phyloP scores from a whole-genome alignment of 2,329 filamentous ascomycete species.

The Trichoderma oligosporum region DNA sequence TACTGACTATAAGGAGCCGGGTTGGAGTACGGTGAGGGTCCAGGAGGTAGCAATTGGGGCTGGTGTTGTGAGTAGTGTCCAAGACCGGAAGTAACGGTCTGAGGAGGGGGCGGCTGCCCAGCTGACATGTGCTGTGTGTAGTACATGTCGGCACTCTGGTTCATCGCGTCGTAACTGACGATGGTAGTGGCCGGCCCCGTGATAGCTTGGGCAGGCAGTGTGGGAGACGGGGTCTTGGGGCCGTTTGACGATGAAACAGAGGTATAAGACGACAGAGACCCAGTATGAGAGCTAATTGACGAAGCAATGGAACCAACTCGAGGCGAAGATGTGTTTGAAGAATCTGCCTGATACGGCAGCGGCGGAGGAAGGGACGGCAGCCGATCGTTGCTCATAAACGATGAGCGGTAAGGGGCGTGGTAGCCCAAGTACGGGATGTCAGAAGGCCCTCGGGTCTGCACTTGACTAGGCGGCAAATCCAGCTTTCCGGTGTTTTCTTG shows the following conservation, averaged over 20 bases:
- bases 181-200: constrained; percentile 32
- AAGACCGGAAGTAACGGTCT: constrained; percentile 71
- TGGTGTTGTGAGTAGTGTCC: constrained; percentile 77
- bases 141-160: constrained; percentile 82
- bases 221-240: constrained; percentile 75
- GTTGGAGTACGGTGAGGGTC: constrained; percentile 64
- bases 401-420: constrained; percentile 53
- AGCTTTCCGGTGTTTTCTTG: constrained; percentile 72
- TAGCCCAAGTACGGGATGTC: constrained; percentile 59
- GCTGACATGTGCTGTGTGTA: constrained; percentile 76
- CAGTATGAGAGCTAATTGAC: constrained; percentile 47
- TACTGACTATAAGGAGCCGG: constrained; percentile 63
- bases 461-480: constrained; percentile 70
- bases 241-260: constrained; percentile 57
- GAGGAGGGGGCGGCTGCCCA: constrained; percentile 69
- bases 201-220: constrained; percentile 50
- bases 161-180: constrained; percentile 60
- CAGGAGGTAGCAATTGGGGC: constrained; percentile 69
- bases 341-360: constrained; percentile 65
- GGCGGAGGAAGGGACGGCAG: constrained; percentile 68
- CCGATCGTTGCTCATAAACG: constrained; percentile 66
- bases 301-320: constrained; percentile 71
- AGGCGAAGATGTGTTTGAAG: constrained; percentile 69
- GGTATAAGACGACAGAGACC: constrained; percentile 53
- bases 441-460: constrained; percentile 13